Evolutionary conservation across 495 filamentous ascomycete genomes (phyloP), one percentile per base, ranked within the genome.

Genomic region (Aspergillus carlsbadensis): DNA sequence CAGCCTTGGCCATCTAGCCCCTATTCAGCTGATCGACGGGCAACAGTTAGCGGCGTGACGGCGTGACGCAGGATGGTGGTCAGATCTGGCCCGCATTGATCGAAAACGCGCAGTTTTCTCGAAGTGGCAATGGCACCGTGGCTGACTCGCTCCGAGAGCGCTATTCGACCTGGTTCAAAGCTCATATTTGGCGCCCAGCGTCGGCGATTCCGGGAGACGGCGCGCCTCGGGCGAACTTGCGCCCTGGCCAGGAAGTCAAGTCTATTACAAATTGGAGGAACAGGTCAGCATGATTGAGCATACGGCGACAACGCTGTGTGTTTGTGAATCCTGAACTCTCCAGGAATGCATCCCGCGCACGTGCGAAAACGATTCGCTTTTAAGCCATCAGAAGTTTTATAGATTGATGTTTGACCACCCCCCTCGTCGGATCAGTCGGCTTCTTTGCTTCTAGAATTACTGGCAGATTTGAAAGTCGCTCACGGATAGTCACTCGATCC

Each of bases 1-100:
- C 10, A 33, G 31, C 4, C 52, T 54, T 54, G 43, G 52, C 42
- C 22, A 39, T 46, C 11, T 31, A 29, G 24, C 42, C 52, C 52
- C 42, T 36, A 2, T 26, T 35, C 42, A 48, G 31, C 45, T 48
- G 26, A 24, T 21, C 31, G 17, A 34, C 22, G 3, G 26, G 18
- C 3, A 54, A 33, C 4, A 10, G 26, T 43, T 31, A 22, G 17
- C 21, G 29, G 29, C 22, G 26, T 20, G 42, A 26, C 21, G 29
- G 29, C 22, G 26, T 20, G 42, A 26, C 37, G 52, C 31, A 46
- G 41, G 40, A 41, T 50, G 31, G 31, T 36, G 31, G 34, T 26
- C 52, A 37, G 33, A 54, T 29, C 36, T 7, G 10, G 20, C 31
- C 17, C 24, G 15, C 45, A 21, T 29, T 48, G 35, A 39, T 20